Evolutionary conservation across 345 rosid species (phyloP).

Genomic region (Melastoma malabathricum): DNA sequence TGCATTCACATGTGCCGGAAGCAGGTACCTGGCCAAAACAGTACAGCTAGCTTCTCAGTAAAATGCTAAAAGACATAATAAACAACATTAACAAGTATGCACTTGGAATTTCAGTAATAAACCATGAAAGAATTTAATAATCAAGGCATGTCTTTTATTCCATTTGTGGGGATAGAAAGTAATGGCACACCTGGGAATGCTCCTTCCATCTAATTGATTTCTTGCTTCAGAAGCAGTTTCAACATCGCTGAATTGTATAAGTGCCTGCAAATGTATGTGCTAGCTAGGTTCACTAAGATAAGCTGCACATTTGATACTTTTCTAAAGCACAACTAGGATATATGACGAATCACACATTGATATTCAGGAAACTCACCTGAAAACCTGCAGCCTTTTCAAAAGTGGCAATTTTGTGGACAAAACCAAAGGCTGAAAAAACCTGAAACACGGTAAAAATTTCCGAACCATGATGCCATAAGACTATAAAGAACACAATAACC

Average conservation of each 20-base stretch:
- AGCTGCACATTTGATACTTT: not conserved
- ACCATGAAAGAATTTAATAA: too few species aligned
- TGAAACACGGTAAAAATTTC: slow-evolving; percentile 12
- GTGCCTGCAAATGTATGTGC: slow-evolving; percentile 40
- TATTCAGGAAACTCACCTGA: slow-evolving; percentile 38
- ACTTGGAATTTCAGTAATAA: too few species aligned
- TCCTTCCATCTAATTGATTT: slow-evolving; percentile 86
- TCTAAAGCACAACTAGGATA: not conserved
- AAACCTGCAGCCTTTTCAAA: slow-evolving; percentile 97
- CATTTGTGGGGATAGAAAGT: too few species aligned
- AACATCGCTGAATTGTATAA: slow-evolving; percentile 83
- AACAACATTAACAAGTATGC: too few species aligned
- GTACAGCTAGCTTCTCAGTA: too few species aligned
- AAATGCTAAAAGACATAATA: too few species aligned
- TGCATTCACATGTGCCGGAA: slow-evolving; percentile 63
- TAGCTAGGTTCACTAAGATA: not conserved
- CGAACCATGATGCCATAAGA: slow-evolving; percentile 14
- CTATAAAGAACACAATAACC: not conserved
- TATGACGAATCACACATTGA: not conserved
- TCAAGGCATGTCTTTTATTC: too few species aligned
- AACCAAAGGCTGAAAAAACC: slow-evolving; percentile 99
- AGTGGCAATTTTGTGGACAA: slow-evolving; percentile 92
- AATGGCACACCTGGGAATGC: slow-evolving; percentile 58
- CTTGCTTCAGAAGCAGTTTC: slow-evolving; percentile 82
- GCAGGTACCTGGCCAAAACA: slow-evolving; percentile 49